A percentile compares a stretch with the other conserved stretches of the same genome.
Conservation (phyloP, 495 filamentous ascomycete genomes). For the Xylaria scruposa region DNA sequence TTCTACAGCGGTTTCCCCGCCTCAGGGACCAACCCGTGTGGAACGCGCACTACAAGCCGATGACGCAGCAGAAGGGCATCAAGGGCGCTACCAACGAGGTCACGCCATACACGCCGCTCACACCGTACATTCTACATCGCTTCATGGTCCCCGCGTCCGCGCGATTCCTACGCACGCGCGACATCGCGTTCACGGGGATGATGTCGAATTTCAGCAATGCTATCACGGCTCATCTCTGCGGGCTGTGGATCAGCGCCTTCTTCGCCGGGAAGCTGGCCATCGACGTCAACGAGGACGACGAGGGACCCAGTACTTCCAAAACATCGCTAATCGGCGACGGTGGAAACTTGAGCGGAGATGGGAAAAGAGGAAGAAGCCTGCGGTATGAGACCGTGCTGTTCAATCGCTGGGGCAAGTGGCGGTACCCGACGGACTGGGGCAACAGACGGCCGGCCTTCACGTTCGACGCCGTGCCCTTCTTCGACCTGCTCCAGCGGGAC, state of each 20-base stretch:
- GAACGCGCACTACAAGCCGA: slow-evolving; percentile 50
- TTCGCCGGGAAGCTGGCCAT: slow-evolving; percentile 48
- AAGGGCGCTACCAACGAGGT: slow-evolving; percentile 32
- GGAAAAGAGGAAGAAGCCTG: slow-evolving; percentile 36
- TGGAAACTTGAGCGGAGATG: background rate
- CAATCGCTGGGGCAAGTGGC: slow-evolving; percentile 70
- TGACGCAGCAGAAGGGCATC: slow-evolving; percentile 45
- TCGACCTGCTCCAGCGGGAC: slow-evolving; percentile 73
- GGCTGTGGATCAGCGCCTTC: slow-evolving; percentile 74
- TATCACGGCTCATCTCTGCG: slow-evolving; percentile 70
- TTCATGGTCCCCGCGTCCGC: slow-evolving; percentile 72
- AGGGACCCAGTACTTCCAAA: slow-evolving; percentile 17
- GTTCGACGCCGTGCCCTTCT: slow-evolving; percentile 77
- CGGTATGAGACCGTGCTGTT: slow-evolving; percentile 65
- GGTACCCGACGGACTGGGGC: slow-evolving; percentile 70
- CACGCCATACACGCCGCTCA: slow-evolving; percentile 50
- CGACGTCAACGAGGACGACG: slow-evolving; percentile 1
- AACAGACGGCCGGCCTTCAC: slow-evolving; percentile 70
- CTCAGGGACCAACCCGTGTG: slow-evolving; percentile 54
- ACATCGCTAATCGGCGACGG: background rate
- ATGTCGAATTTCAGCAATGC: slow-evolving; percentile 67
- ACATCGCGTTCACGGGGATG: slow-evolving; percentile 70
- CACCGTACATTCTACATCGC: slow-evolving; percentile 61
- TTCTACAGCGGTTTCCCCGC: slow-evolving; percentile 69
- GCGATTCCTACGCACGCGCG: slow-evolving; percentile 57